Base-by-base conservation (phyloP, 2,329 filamentous ascomycete species). In the Magnaporthiopsis poae region DNA sequence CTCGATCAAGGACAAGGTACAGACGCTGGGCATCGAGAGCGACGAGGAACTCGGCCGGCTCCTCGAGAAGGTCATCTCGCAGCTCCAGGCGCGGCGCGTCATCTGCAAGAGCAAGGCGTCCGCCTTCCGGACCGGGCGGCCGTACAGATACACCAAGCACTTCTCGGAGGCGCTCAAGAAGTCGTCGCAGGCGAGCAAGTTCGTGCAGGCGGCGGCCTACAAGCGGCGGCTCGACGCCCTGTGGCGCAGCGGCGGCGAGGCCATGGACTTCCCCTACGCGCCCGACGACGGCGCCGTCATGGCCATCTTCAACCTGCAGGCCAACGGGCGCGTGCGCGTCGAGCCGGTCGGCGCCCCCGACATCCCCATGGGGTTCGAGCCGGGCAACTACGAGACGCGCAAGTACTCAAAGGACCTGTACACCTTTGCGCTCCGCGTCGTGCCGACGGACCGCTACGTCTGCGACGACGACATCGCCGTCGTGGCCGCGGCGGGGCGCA, bases 311-410 rank as follows among this genome's bases (percentile, higher is more conserved):
- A 90, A 90, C 70, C 75, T 93, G 66, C 83, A 88, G 68, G 84
- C 86, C 0, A 74, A 82, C 64, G 83, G 85, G 3, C 81, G 84
- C 60, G 78, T 92, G 60, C 78, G 74, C 21, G 72, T 90, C 8
- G 76, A 81, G 3, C 79, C 84, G 0, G 73, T 81, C 1, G 79
- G 88, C 60, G 81, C 89, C 5, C 85, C 86, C 0, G 71, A 82
- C 64, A 86, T 90, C 36, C 86, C 87, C 1, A 88, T 90, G 73
- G 90, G 90, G 1, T 89, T 92, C 71, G 84, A 86, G 65, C 88
- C 88, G 9, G 85, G 85, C 21, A 86, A 89, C 69, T 92, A 92
- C 75, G 86, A 90, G 71, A 88, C 87, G 29, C 82, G 88, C 66
- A 85, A 86, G 67, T 87, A 88, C 69, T 84, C 89, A 52, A 88